Base-by-base conservation (phyloP, 257 asterid species). In the Osmanthus fragrans region DNA sequence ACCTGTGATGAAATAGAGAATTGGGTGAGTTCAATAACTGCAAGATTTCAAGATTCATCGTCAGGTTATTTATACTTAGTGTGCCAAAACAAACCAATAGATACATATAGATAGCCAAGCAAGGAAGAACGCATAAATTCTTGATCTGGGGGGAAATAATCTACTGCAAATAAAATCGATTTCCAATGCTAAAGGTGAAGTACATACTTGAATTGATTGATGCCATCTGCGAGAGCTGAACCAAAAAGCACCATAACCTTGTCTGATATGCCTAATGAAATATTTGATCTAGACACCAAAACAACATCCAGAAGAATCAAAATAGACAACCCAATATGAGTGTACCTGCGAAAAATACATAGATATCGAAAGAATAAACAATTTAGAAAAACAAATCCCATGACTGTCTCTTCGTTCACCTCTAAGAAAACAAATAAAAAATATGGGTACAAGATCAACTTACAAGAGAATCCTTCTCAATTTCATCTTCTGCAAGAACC, bases 171-270 rank as follows among this genome's bases (percentile, higher is more conserved):
- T 42, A 40, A 47, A 77, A 47, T 42, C 33, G 37, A 30, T 37
- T 39, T 77, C 23, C 32, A 8, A 73, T 76, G 18, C 18, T 27
- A 42, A 79, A 79, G 78, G 10, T 70, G 4, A 37, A 7, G 16
- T 34, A 82, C 99, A 29, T 92, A 94, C 99, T 92, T 94, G 80
- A 94, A 94, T 84, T 94, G 99, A 83, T 94, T 94, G 89, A 94
- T 84, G 69, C 96, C 99, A 76, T 94, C 97, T 73, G 92, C 85
- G 75, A 92, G 88, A 80, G 97, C 97, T 79, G 99, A 91, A 63
- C 99, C 99, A 19, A 83, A 92, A 39, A 94, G 82, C 83, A 94
- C 94, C 85, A 90, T 88, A 47, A 85, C 80, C 86, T 86, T 90
- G 86, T 94, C 99, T 4, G 97, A 83, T 80, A 94, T 82, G 54